Base-by-base conservation (phyloP, 2,329 filamentous ascomycete species). In the Stachybotrys elegans region DNA sequence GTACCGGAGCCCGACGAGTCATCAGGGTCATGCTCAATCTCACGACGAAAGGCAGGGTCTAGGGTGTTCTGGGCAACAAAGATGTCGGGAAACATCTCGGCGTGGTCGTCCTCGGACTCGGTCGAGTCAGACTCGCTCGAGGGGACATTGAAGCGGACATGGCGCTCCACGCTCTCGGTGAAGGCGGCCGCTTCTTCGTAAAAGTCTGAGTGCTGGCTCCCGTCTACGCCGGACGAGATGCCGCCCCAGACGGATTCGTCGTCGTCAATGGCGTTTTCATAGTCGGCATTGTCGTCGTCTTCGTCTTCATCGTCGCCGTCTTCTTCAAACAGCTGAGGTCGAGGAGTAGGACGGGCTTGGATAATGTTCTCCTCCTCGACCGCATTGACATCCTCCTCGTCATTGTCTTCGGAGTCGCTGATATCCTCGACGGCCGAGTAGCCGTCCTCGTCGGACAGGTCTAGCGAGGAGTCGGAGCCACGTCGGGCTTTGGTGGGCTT, bases 341-440 rank as follows among this genome's bases (percentile, higher is more conserved):
- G 76, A 75, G 76, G 72, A 68, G 75, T 66, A 56, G 60, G 62
- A 55, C 62, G 56, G 48, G 61, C 60, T 31, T 67, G 61, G 46
- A 87, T 71, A 49, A 91, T 88, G 54, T 84, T 79, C 62, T 82
- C 76, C 70, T 90, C 87, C 76, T 93, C 88, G 71, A 81, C 76
- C 73, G 83, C 79, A 58, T 86, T 78, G 44, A 92, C 80, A 73
- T 87, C 80, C 51, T 86, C 80, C 63, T 92, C 84, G 61, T 92
- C 87, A 51, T 88, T 84, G 49, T 91, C 78, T 43, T 78, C 87
- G 11, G 81, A 84, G 55, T 91, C 87, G 53, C 79, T 87, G 48
- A 94, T 84, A 41, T 89, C 80, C 59, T 92, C 86, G 47, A 94
- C 84, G 29, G 75, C 85, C 2, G 82, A 86, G 62, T 90, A 89